These are phyloP conservation scores for Verbascum thapsus DNA, from an alignment of 257 asterid species.

Conservation along the genomic window DNA sequence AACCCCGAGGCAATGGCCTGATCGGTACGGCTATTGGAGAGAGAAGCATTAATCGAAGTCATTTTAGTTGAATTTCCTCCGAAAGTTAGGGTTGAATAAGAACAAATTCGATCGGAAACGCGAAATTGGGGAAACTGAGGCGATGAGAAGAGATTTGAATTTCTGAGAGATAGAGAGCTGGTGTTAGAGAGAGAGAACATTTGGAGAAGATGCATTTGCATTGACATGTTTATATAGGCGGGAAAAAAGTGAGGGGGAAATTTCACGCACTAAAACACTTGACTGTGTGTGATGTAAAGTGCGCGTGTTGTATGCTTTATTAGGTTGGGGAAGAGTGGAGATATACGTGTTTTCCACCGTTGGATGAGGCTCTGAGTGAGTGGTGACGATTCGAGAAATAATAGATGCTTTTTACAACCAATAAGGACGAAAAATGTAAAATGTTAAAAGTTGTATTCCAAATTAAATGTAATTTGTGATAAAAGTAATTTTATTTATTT, in stretches of 20 bases:
- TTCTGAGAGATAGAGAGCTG: slow-evolving; percentile 39
- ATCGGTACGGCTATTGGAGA: slow-evolving; percentile 32
- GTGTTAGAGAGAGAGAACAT: slow-evolving; percentile 50
- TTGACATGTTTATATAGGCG: slow-evolving; percentile 37
- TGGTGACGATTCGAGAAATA: neutral
- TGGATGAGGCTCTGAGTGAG: slow-evolving; percentile 29
- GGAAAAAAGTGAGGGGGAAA: no score
- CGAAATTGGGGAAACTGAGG: slow-evolving; percentile 31
- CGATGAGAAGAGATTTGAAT: slow-evolving; percentile 28
- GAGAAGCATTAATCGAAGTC: slow-evolving; percentile 37
- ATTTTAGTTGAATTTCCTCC: slow-evolving; percentile 30
- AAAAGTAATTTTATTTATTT: no score
- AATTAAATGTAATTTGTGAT: no score
- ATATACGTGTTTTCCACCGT: slow-evolving; percentile 46
- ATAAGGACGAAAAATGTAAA: no score
- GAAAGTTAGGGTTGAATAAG: slow-evolving; percentile 21
- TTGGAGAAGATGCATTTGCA: slow-evolving; percentile 45
- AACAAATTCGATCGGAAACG: slow-evolving; percentile 18
- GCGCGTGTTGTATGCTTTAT: neutral
- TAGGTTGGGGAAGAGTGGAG: slow-evolving; percentile 30
- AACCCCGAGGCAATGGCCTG: slow-evolving; percentile 36
- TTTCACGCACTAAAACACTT: no score
- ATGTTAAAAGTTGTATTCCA: no score
- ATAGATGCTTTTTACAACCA: no score
- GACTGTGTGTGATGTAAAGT: slow-evolving; percentile 26